These are phyloP conservation scores for Gonapodya prolifera DNA, from an alignment of 192 early-diverging fungal species.

Conservation along the genomic window DNA sequence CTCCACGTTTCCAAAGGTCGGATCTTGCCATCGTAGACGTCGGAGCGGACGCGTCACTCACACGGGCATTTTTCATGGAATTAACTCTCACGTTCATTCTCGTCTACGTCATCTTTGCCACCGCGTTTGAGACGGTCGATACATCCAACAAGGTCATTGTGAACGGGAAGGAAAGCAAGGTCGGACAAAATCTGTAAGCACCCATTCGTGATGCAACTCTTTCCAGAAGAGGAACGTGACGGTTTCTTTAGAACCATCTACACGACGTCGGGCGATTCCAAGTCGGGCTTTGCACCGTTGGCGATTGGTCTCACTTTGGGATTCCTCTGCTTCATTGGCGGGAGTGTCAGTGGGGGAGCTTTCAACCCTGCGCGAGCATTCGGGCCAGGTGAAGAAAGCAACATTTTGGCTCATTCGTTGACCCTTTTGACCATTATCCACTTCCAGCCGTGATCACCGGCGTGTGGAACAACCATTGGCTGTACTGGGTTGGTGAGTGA, in stretches of 20 bases:
- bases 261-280: slow-evolving; percentile 49
- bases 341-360: slow-evolving; percentile 39
- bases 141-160: not conserved
- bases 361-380: slow-evolving; percentile 43
- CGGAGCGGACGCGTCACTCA: slow-evolving; percentile 16
- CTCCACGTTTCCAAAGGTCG: not conserved
- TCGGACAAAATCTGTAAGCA: not conserved
- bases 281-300: slow-evolving; percentile 48
- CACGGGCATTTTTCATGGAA: slow-evolving; percentile 45
- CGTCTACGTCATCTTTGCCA: slow-evolving; percentile 52
- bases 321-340: slow-evolving; percentile 35
- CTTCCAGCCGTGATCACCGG: not conserved
- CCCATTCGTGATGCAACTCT: not conserved
- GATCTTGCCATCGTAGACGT: slow-evolving; percentile 21
- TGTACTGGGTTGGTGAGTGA: not conserved
- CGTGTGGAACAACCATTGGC: not conserved
- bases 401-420: too few species aligned
- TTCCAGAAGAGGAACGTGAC: not conserved
- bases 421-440: too few species aligned
- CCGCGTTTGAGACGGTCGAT: slow-evolving; percentile 36
- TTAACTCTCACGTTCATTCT: slow-evolving; percentile 40
- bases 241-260: slow-evolving; percentile 33
- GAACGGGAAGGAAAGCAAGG: not conserved
- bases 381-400: not conserved
- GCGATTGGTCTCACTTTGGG: slow-evolving; percentile 50